Evolutionary conservation across 495 filamentous ascomycete species (phyloP).

Genomic region (Penicillium maclennaniae): DNA sequence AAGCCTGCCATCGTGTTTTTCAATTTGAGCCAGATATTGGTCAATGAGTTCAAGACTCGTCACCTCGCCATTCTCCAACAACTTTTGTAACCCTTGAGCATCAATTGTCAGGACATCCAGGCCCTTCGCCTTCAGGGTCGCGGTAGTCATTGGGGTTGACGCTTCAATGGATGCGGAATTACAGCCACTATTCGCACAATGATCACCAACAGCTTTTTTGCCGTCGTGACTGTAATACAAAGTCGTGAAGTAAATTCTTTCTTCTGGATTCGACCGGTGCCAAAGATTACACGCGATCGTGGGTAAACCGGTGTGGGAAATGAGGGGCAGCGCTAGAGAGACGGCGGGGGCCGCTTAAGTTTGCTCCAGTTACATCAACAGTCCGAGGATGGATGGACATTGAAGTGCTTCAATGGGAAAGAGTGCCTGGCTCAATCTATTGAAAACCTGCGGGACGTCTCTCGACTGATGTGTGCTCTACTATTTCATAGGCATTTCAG

Average conservation of each 20-base stretch:
- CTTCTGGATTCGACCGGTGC: background rate
- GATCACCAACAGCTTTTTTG: background rate
- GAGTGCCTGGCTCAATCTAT: no score
- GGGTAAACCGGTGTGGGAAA: background rate
- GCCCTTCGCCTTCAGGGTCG: background rate
- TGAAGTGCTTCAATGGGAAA: no score
- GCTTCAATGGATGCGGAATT: background rate
- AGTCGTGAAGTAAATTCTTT: background rate
- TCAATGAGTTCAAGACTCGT: conserved; percentile 46
- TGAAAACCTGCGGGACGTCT: no score
- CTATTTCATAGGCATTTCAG: no score
- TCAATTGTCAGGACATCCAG: conserved; percentile 36
- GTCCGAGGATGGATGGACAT: background rate
- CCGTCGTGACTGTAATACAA: background rate
- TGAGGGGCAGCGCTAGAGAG: background rate
- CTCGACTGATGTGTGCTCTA: no score
- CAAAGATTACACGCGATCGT: background rate
- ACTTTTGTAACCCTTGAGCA: conserved; percentile 38
- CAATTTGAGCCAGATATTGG: conserved; percentile 49
- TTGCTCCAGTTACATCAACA: background rate
- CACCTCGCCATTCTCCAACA: conserved; percentile 33
- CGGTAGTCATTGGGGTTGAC: background rate
- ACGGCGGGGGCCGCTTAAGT: background rate
- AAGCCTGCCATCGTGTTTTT: conserved; percentile 33
- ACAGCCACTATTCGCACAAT: background rate